Evolutionary conservation across 306 rosid genomes (phyloP).

Genomic region (Glycine soja): DNA sequence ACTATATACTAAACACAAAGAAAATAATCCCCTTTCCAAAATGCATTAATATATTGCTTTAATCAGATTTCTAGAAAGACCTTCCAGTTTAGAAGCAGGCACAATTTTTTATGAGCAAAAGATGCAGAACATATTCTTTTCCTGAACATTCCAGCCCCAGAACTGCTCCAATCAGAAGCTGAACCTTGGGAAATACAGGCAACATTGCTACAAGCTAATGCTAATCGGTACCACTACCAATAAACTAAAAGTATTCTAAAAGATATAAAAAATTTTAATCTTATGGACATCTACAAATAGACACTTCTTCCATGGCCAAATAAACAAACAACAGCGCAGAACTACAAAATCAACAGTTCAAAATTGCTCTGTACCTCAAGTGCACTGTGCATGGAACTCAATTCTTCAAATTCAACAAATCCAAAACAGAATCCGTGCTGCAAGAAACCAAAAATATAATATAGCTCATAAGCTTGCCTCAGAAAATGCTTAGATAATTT

Average conservation of each 20-base stretch:
- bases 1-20: not conserved
- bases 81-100: slow-evolving; percentile 5
- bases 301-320: slow-evolving; percentile 31
- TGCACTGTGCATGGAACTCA: slow-evolving; percentile 79
- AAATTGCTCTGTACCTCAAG: slow-evolving; percentile 67
- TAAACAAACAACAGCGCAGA: slow-evolving; percentile 11
- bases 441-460: slow-evolving; percentile 51
- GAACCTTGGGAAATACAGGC: slow-evolving; percentile 13
- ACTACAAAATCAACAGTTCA: slow-evolving; percentile 37
- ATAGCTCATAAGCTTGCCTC: slow-evolving; percentile 46
- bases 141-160: slow-evolving; percentile 21
- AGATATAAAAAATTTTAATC: not conserved
- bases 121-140: slow-evolving; percentile 19
- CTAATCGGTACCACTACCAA: slow-evolving; percentile 13
- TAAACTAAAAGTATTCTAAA: slow-evolving; percentile 17
- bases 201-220: not conserved
- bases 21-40: not conserved
- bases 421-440: slow-evolving; percentile 98
- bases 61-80: slow-evolving; percentile 15
- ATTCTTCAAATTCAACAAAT: slow-evolving; percentile 88
- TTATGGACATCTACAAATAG: slow-evolving; percentile 6
- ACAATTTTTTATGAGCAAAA: not conserved
- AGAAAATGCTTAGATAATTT: slow-evolving; percentile 37
- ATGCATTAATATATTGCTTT: slow-evolving; percentile 12
- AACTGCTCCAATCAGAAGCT: slow-evolving; percentile 30